phyloP scores from a whole-genome alignment of 805 yeast genomes.

The Lipomyces yamadae region DNA sequence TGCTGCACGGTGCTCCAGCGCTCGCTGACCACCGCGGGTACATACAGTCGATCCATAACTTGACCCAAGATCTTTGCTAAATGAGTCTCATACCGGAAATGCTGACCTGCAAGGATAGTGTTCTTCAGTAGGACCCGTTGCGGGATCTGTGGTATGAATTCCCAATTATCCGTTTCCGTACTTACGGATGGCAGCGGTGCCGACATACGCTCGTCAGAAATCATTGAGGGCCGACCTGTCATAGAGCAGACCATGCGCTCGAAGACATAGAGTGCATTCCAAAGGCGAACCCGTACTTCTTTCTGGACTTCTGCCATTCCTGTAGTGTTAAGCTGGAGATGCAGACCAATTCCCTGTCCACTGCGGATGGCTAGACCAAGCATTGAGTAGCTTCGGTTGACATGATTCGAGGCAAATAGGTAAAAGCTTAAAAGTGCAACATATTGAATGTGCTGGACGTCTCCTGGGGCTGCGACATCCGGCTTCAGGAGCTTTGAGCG shows the following conservation, averaged over 20 bases:
- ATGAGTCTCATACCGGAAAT: constrained; percentile 21
- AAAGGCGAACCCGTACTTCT: constrained; percentile 26
- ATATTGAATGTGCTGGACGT: constrained; percentile 30
- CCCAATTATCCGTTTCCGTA: constrained; percentile 28
- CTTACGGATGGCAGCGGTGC: constrained; percentile 25
- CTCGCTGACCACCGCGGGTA: constrained; percentile 18
- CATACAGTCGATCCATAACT: constrained; percentile 28
- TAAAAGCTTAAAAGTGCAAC: constrained; percentile 25
- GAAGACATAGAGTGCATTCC: constrained; percentile 30
- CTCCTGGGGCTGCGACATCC: constrained; percentile 28
- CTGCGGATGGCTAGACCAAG: constrained; percentile 31
- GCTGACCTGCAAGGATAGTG: constrained; percentile 12
- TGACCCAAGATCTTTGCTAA: constrained; percentile 21
- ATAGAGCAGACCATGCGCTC: constrained; percentile 26
- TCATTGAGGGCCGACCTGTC: constrained; percentile 31
- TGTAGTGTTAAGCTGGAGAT: constrained; percentile 18
- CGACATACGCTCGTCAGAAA: constrained; percentile 17
- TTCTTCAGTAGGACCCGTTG: not conserved
- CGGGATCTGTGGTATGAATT: constrained; percentile 20
- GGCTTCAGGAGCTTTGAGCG: constrained; percentile 29
- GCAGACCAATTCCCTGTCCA: constrained; percentile 31
- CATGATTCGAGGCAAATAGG: constrained; percentile 22
- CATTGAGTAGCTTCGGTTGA: constrained; percentile 24
- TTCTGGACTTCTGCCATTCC: constrained; percentile 24
- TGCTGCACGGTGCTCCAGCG: constrained; percentile 19